Conservation (phyloP, 2,329 filamentous ascomycete genomes). For the Nigrospora sphaerica region DNA sequence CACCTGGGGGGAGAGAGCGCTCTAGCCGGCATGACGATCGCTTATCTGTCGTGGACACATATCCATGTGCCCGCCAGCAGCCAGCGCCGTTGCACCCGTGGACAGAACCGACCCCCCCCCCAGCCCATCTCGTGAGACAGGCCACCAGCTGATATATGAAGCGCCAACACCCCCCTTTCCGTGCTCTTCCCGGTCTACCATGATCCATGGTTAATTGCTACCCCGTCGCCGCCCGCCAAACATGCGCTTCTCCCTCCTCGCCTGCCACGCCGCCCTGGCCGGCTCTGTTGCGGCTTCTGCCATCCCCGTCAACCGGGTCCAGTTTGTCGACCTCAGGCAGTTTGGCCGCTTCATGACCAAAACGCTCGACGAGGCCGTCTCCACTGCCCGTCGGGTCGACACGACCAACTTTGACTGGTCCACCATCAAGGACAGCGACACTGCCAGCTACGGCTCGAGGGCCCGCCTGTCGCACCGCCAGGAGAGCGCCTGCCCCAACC, state of each 20-base stretch:
- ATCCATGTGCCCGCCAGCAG: too few species aligned
- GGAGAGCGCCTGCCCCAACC: conserved; percentile 14
- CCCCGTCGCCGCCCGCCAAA: neutral
- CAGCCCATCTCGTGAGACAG: too few species aligned
- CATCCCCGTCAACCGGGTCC: conserved; percentile 16
- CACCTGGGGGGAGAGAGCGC: too few species aligned
- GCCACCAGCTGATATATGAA: too few species aligned
- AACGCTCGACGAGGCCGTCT: conserved; percentile 14
- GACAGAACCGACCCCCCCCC: too few species aligned
- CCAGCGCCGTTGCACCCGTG: too few species aligned
- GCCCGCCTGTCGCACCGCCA: neutral
- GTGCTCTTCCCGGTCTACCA: too few species aligned
- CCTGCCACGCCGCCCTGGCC: neutral
- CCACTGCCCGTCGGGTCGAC: conserved; percentile 12
- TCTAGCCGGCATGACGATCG: too few species aligned
- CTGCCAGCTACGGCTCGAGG: conserved; percentile 4
- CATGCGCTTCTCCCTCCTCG: conserved; percentile 1
- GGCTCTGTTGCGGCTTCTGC: neutral
- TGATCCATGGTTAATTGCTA: neutral
- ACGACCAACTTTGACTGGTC: conserved; percentile 1
- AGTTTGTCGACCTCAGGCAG: conserved; percentile 14
- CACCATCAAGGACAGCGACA: conserved; percentile 4
- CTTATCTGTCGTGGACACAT: too few species aligned
- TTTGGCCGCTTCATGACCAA: conserved; percentile 21
- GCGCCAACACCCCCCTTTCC: neutral